Conservation (phyloP, 768 basidiomycete species). For the Pleurotus salmoneostramineus region DNA sequence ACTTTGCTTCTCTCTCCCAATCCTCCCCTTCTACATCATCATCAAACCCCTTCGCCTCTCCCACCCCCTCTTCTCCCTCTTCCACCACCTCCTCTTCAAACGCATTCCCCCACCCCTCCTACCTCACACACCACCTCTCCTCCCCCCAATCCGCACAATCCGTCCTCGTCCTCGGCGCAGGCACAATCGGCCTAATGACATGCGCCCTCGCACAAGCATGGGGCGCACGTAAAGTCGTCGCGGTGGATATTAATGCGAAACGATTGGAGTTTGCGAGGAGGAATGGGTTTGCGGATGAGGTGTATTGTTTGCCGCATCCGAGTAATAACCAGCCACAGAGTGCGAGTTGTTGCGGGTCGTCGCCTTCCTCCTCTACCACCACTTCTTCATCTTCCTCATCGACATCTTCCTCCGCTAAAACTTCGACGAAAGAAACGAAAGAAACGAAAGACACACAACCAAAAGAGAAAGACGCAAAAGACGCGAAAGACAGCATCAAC, state of each 20-base stretch:
- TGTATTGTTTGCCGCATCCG: conserved; percentile 53
- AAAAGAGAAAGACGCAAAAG: conserved; percentile 16
- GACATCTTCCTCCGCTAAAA: too few species aligned
- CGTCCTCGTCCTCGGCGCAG: conserved; percentile 88
- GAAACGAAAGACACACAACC: too few species aligned
- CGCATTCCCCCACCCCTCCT: conserved; percentile 52
- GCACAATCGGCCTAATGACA: conserved; percentile 90
- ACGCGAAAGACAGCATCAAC: conserved; percentile 34
- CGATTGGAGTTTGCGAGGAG: conserved; percentile 75
- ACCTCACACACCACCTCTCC: conserved; percentile 90
- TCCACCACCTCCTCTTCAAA: neutral
- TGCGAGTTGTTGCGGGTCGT: neutral
- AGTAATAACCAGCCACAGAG: neutral
- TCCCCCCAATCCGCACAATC: conserved; percentile 58
- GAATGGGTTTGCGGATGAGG: conserved; percentile 74
- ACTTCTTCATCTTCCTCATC: too few species aligned
- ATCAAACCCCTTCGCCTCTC: neutral
- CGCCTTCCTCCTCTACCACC: too few species aligned
- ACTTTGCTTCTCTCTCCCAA: neutral
- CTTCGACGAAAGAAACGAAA: too few species aligned
- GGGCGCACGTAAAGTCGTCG: conserved; percentile 71
- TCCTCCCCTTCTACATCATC: conserved; percentile 5
- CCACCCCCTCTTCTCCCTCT: neutral
- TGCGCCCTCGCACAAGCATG: conserved; percentile 71
- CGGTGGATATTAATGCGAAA: conserved; percentile 80